Conservation (phyloP, 768 basidiomycete genomes). For the Mycena galericulata region DNA sequence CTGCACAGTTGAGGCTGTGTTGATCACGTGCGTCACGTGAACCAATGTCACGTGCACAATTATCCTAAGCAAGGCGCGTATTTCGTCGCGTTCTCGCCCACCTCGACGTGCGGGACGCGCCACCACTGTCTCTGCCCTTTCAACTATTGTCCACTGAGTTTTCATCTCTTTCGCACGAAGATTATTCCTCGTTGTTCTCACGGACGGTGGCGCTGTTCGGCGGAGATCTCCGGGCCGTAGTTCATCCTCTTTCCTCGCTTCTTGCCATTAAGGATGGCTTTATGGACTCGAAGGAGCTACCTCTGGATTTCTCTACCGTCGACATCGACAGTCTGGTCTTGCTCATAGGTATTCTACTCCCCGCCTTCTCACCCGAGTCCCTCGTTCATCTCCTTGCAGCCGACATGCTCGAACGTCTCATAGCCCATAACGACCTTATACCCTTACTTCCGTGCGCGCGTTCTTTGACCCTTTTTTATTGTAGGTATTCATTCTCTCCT, state of each 20-base stretch:
- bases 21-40: too few species aligned
- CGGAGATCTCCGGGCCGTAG: too few species aligned
- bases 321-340: conserved; percentile 85
- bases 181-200: too few species aligned
- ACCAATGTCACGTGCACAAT: too few species aligned
- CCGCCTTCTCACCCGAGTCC: conserved; percentile 33
- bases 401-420: conserved; percentile 96
- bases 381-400: conserved; percentile 60
- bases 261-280: conserved; percentile 69
- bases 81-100: too few species aligned
- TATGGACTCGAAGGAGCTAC: conserved; percentile 87
- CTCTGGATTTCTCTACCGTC: conserved; percentile 86
- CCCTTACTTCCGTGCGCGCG: conserved; percentile 82
- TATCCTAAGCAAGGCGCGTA: too few species aligned
- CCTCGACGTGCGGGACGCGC: too few species aligned
- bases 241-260: background rate
- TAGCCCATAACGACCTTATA: conserved; percentile 96
- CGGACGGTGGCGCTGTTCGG: too few species aligned
- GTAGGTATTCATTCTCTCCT: conserved; percentile 31
- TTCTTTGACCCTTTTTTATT: conserved; percentile 11
- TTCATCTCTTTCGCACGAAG: too few species aligned
- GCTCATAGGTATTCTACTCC: conserved; percentile 79
- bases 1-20: conserved; percentile 77
- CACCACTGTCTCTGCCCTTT: too few species aligned
- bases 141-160: too few species aligned